Percentiles rank a stretch among this genome's conserved stretches.
Evolutionary conservation across 2,329 filamentous ascomycete species (phyloP).

Genomic region (Bretziella fagacearum): DNA sequence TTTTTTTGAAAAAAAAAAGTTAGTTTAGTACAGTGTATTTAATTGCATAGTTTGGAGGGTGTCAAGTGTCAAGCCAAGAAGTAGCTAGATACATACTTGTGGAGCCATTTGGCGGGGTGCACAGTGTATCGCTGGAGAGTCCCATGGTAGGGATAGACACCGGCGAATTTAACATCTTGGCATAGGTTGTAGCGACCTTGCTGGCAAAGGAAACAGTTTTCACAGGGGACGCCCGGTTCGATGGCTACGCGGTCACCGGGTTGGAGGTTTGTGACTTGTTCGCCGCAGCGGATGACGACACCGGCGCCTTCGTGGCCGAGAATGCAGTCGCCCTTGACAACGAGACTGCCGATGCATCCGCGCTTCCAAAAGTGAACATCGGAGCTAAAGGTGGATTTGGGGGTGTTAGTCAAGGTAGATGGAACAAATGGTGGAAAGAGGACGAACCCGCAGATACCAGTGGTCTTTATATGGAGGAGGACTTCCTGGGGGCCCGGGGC

Average conservation of each 20-base stretch:
- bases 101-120: slow-evolving; percentile 43
- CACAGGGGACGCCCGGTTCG: slow-evolving; percentile 49
- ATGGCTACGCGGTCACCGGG: slow-evolving; percentile 47
- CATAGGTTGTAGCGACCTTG: slow-evolving; percentile 48
- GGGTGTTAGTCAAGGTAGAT: not conserved
- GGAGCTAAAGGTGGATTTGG: slow-evolving; percentile 27
- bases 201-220: slow-evolving; percentile 39
- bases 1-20: too few relatives aligned
- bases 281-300: slow-evolving; percentile 38
- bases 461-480: slow-evolving; percentile 43
- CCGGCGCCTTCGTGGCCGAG: slow-evolving; percentile 50
- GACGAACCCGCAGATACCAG: slow-evolving; percentile 44
- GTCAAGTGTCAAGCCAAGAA: not conserved
- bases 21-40: too few relatives aligned
- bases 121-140: slow-evolving; percentile 44
- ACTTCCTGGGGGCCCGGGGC: slow-evolving; percentile 37
- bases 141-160: slow-evolving; percentile 42
- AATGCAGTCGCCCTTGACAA: slow-evolving; percentile 46
- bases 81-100: slow-evolving; percentile 24
- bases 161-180: slow-evolving; percentile 43
- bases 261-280: slow-evolving; percentile 34
- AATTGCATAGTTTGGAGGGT: not conserved
- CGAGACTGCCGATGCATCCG: slow-evolving; percentile 44
- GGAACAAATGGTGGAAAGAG: not conserved
- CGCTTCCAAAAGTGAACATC: slow-evolving; percentile 54